Evolutionary conservation across 176 grass and related monocot species (phyloP).

Genomic region (Thalia dealbata): DNA sequence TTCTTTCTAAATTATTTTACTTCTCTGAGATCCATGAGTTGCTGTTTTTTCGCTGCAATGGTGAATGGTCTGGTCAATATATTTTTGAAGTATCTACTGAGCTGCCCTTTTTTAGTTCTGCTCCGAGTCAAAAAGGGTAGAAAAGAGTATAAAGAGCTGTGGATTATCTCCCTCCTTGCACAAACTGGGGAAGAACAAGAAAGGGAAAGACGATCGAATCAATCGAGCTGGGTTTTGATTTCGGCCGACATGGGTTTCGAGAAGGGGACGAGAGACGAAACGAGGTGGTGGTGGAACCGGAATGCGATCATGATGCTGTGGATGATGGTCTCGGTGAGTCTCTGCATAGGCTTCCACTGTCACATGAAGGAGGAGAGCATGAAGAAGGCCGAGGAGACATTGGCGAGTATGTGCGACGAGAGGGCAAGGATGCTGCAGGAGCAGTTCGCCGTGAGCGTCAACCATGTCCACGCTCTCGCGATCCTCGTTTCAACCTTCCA

Average conservation of each 20-base stretch:
- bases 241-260: neutral
- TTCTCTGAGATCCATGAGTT: neutral
- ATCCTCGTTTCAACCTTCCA: constrained; percentile 89
- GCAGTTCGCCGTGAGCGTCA: constrained; percentile 82
- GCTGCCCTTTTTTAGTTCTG: neutral
- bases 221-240: constrained; percentile 13
- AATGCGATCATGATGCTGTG: constrained; percentile 27
- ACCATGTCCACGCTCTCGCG: constrained; percentile 92
- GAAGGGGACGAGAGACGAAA: neutral
- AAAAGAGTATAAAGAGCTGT: constrained; percentile 6
- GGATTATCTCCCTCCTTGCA: neutral
- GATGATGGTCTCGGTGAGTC: constrained; percentile 12
- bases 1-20: neutral
- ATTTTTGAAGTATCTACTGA: neutral
- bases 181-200: constrained; percentile 3
- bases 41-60: neutral
- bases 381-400: constrained; percentile 44
- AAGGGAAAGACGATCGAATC: neutral
- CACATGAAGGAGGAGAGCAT: constrained; percentile 18
- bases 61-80: neutral
- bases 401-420: constrained; percentile 93
- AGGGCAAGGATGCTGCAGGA: constrained; percentile 91
- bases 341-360: constrained; percentile 26
- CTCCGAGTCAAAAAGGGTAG: neutral
- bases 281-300: constrained; percentile 29